Conservation (phyloP, 2,329 filamentous ascomycete species). For the Pseudofabraea citricarpa region DNA sequence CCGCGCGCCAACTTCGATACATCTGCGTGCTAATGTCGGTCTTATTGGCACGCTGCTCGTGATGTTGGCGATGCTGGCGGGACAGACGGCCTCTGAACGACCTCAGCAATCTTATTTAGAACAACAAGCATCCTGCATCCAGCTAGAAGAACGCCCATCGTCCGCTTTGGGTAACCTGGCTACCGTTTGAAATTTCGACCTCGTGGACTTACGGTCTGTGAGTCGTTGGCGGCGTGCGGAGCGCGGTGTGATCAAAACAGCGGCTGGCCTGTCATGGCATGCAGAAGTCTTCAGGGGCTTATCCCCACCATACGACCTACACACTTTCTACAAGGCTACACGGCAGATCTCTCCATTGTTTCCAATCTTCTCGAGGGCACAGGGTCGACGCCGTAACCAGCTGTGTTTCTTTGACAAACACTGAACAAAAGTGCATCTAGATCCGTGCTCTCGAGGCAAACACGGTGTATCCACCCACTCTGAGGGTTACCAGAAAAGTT, state of each 20-base stretch:
- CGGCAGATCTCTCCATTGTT: neutral
- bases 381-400: neutral
- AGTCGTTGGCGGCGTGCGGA: neutral
- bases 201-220: neutral
- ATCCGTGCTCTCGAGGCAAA: too few species aligned
- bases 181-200: too few species aligned
- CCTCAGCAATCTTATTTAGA: too few species aligned
- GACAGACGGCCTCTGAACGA: neutral
- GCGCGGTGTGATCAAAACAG: slow-evolving; percentile 1
- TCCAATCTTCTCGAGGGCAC: too few species aligned
- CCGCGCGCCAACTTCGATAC: too few species aligned
- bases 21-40: too few species aligned
- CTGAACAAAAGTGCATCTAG: neutral
- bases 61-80: too few species aligned
- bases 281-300: neutral
- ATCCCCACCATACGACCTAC: neutral
- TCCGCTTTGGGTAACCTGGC: neutral
- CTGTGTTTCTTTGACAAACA: neutral
- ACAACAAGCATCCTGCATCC: neutral
- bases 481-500: too few species aligned
- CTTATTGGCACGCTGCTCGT: too few species aligned
- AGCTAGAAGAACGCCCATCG: neutral
- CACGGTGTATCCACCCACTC: too few species aligned
- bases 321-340: neutral
- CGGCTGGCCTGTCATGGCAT: too few species aligned